phyloP scores from a whole-genome alignment of 768 basidiomycete genomes.

The Mrakia gelida region DNA sequence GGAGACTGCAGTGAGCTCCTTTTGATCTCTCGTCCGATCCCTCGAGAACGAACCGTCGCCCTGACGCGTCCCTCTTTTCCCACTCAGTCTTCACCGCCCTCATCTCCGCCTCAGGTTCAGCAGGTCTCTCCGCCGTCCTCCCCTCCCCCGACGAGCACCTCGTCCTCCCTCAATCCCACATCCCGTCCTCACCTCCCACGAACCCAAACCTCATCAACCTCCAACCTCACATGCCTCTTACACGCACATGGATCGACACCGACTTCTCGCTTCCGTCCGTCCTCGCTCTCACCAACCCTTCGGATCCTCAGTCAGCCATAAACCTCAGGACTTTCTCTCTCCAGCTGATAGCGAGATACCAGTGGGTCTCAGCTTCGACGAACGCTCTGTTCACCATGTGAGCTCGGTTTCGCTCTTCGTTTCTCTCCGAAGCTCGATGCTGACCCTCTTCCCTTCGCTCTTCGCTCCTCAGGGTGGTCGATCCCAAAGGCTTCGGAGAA shows the following conservation, averaged over 20 bases:
- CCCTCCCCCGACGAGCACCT: neutral
- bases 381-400: neutral
- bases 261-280: slow-evolving; percentile 6
- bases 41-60: too few relatives aligned
- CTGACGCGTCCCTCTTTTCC: neutral
- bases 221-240: slow-evolving; percentile 27
- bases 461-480: neutral
- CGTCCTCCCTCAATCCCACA: neutral
- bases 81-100: slow-evolving; percentile 21
- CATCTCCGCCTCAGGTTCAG: slow-evolving; percentile 15
- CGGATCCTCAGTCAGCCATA: neutral
- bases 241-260: neutral
- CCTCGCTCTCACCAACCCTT: neutral
- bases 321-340: slow-evolving; percentile 10
- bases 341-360: slow-evolving; percentile 17
- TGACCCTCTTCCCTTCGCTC: neutral
- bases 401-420: neutral
- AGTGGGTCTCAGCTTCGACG: neutral
- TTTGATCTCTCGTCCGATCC: too few relatives aligned
- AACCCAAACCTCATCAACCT: neutral
- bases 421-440: too few relatives aligned
- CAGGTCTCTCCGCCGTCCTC: slow-evolving; percentile 29
- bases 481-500: neutral
- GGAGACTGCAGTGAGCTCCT: slow-evolving; percentile 25
- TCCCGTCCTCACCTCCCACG: neutral